Evolutionary conservation across 805 yeast genomes (phyloP).

Genomic region (Tanozyma kutaoensis): DNA sequence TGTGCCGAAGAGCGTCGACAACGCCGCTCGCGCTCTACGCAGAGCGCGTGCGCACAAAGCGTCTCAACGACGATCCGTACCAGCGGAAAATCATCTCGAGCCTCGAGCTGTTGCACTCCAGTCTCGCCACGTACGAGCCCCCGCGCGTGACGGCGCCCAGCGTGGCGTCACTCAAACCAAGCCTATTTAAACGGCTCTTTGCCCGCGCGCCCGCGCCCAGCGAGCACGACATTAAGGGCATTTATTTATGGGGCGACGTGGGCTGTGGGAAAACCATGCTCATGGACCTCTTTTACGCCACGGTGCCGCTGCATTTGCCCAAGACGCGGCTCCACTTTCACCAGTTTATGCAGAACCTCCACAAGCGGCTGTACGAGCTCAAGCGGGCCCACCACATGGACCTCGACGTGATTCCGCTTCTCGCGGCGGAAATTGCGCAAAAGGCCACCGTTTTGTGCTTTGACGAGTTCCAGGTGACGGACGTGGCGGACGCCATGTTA

Average conservation of each 20-base stretch:
- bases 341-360: conserved; percentile 91
- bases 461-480: conserved; percentile 96
- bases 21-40: too few species aligned
- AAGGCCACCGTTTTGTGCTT: conserved; percentile 74
- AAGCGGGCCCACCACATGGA: conserved; percentile 44
- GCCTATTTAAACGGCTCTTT: conserved; percentile 23
- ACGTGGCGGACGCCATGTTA: conserved; percentile 97
- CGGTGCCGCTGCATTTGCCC: conserved; percentile 66
- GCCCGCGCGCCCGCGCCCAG: background rate
- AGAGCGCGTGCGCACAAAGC: too few species aligned
- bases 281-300: conserved; percentile 86
- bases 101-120: conserved; percentile 45
- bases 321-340: conserved; percentile 86
- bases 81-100: conserved; percentile 63
- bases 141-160: conserved; percentile 44
- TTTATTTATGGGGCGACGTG: conserved; percentile 91
- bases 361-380: conserved; percentile 73
- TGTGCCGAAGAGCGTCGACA: too few species aligned
- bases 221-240: conserved; percentile 41
- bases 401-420: conserved; percentile 68
- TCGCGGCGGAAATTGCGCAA: conserved; percentile 75
- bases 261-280: conserved; percentile 98
- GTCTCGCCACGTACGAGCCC: conserved; percentile 45
- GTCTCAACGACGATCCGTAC: conserved; percentile 58
- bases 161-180: conserved; percentile 36